A percentile compares a stretch with the other conserved stretches of the same genome.
Conservation (phyloP, 768 basidiomycete genomes). For the Zangia roseola region DNA sequence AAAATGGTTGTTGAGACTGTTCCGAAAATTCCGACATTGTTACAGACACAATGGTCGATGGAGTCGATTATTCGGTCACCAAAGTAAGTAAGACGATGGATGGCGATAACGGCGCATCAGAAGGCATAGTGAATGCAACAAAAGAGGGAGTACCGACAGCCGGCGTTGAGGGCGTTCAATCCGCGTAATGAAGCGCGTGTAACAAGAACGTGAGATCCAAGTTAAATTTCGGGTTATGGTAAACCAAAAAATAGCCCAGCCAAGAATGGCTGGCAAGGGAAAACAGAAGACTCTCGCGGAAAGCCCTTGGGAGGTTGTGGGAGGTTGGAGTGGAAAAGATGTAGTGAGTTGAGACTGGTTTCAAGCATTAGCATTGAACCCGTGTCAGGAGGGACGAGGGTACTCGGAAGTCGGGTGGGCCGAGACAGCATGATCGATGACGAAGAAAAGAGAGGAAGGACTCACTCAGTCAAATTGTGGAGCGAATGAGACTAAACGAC, state of each 20-base stretch:
- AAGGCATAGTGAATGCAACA: constrained; percentile 8
- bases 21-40: constrained; percentile 9
- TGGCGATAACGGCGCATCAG: constrained; percentile 8
- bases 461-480: constrained; percentile 18
- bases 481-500: constrained; percentile 22
- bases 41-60: constrained; percentile 10
- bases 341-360: background rate
- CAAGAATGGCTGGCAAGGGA: constrained; percentile 3
- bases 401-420: background rate
- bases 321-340: no score
- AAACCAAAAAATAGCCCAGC: constrained; percentile 4
- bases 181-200: constrained; percentile 7
- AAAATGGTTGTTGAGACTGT: constrained; percentile 13
- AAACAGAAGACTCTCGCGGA: constrained; percentile 7
- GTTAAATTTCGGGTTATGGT: background rate
- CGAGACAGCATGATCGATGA: background rate
- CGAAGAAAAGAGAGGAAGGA: constrained; percentile 1
- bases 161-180: constrained; percentile 22
- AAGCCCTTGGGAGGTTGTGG: background rate
- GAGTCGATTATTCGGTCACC: constrained; percentile 17
- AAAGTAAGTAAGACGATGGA: constrained; percentile 23
- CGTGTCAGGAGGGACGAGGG: background rate
- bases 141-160: constrained; percentile 12
- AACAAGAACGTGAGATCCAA: constrained; percentile 9
- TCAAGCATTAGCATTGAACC: background rate